Percentiles rank a stretch among this genome's conserved stretches.
phyloP scores from a whole-genome alignment of 768 basidiomycete genomes.

The Neoboletus brunneissimus region DNA sequence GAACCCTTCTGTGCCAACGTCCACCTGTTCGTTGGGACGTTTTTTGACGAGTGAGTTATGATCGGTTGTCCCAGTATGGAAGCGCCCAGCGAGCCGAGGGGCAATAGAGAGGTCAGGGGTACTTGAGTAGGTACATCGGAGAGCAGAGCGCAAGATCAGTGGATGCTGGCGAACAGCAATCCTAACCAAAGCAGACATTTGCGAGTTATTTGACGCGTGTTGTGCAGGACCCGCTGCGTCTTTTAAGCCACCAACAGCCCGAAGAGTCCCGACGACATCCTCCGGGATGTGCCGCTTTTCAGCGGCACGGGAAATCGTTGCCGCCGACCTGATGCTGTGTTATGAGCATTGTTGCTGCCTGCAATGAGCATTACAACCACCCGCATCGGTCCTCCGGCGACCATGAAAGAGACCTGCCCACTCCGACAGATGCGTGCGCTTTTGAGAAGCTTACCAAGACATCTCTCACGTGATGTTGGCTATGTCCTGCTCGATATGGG shows the following conservation, averaged over 20 bases:
- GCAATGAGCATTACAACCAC: neutral
- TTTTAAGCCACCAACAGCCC: slow-evolving; percentile 24
- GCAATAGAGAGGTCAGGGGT: slow-evolving; percentile 4
- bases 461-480: neutral
- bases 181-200: slow-evolving; percentile 18
- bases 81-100: slow-evolving; percentile 7
- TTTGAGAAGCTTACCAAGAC: neutral
- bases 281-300: slow-evolving; percentile 21
- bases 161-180: slow-evolving; percentile 11
- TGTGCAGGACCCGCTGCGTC: neutral
- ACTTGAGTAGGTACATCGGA: slow-evolving; percentile 3
- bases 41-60: slow-evolving; percentile 25
- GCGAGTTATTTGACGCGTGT: neutral
- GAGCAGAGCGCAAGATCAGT: slow-evolving; percentile 7
- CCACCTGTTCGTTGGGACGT: slow-evolving; percentile 19
- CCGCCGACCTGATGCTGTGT: neutral
- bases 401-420: neutral
- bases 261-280: slow-evolving; percentile 22
- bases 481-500: neutral
- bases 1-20: slow-evolving; percentile 34
- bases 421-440: neutral
- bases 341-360: neutral
- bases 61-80: slow-evolving; percentile 27
- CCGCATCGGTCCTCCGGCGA: neutral
- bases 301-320: neutral